phyloP scores from a whole-genome alignment of 495 filamentous ascomycete genomes.

The Oidiodendron maius region DNA sequence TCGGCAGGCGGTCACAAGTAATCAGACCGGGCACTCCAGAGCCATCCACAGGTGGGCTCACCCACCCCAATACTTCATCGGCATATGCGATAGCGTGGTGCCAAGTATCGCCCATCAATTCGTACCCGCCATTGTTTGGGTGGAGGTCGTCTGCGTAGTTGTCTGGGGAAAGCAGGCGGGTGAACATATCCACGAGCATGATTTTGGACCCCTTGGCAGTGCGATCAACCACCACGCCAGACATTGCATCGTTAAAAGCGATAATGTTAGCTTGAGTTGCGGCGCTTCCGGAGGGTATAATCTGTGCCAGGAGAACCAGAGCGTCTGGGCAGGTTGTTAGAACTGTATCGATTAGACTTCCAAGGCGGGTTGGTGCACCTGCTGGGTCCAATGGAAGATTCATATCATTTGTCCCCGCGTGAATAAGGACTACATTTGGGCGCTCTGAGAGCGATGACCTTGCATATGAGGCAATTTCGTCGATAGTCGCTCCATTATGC shows the following conservation, averaged over 20 bases:
- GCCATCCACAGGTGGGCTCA: slow-evolving; percentile 21
- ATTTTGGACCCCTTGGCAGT: slow-evolving; percentile 20
- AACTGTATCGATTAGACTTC: slow-evolving; percentile 27
- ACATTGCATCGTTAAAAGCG: slow-evolving; percentile 23
- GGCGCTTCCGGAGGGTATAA: slow-evolving; percentile 24
- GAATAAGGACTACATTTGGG: slow-evolving; percentile 25
- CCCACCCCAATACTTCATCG: slow-evolving; percentile 27
- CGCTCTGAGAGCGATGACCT: slow-evolving; percentile 22
- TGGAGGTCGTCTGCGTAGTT: slow-evolving; percentile 26
- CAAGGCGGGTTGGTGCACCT: slow-evolving; percentile 24
- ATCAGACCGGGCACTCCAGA: too few relatives aligned
- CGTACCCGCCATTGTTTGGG: slow-evolving; percentile 40
- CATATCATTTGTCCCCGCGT: slow-evolving; percentile 27
- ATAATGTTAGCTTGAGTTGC: slow-evolving; percentile 23
- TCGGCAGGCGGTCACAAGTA: neutral
- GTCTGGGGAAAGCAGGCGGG: slow-evolving; percentile 21
- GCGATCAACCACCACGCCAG: slow-evolving; percentile 21
- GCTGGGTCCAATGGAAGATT: slow-evolving; percentile 24
- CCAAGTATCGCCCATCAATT: slow-evolving; percentile 40
- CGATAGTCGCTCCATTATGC: slow-evolving; percentile 21
- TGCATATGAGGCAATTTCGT: slow-evolving; percentile 23
- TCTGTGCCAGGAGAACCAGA: slow-evolving; percentile 29
- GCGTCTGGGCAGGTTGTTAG: slow-evolving; percentile 31
- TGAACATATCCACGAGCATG: slow-evolving; percentile 27
- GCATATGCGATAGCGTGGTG: slow-evolving; percentile 30